Evolutionary conservation across 1,284 basidiomycete genomes (phyloP).

Genomic region (Thecaphora frezii): DNA sequence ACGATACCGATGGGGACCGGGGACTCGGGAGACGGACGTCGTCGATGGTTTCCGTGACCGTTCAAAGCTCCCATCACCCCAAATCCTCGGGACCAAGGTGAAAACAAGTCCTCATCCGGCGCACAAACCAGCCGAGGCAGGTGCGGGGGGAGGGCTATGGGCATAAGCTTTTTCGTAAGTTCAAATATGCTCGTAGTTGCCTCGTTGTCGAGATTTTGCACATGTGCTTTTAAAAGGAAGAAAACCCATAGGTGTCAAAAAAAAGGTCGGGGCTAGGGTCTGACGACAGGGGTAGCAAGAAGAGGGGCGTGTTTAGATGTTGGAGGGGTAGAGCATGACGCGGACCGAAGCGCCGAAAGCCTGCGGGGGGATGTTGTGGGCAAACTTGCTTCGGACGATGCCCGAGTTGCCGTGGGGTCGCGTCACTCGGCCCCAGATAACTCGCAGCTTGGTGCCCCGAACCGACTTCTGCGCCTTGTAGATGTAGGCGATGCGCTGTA

Average conservation of each 20-base stretch:
- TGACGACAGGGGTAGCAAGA: too few relatives aligned
- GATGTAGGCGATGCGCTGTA: slow-evolving; percentile 92
- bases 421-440: slow-evolving; percentile 83
- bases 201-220: not conserved
- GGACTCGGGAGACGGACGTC: too few relatives aligned
- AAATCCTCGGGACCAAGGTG: too few relatives aligned
- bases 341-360: slow-evolving; percentile 92
- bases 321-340: slow-evolving; percentile 69
- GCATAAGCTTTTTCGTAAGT: too few relatives aligned
- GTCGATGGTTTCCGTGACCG: too few relatives aligned
- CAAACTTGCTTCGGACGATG: slow-evolving; percentile 97
- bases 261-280: not conserved
- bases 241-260: not conserved
- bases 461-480: slow-evolving; percentile 93
- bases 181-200: too few relatives aligned
- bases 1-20: too few relatives aligned
- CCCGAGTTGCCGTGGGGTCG: slow-evolving; percentile 72
- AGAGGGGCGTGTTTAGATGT: slow-evolving; percentile 29
- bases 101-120: too few relatives aligned
- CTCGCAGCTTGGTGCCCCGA: slow-evolving; percentile 86
- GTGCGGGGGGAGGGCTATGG: too few relatives aligned
- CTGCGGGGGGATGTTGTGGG: slow-evolving; percentile 90
- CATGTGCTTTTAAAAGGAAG: not conserved
- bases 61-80: too few relatives aligned
- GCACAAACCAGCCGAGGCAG: too few relatives aligned